These are phyloP conservation scores for Globisporangium yorkense DNA, from an alignment of 352 stramenopile species.

Conservation along the genomic window DNA sequence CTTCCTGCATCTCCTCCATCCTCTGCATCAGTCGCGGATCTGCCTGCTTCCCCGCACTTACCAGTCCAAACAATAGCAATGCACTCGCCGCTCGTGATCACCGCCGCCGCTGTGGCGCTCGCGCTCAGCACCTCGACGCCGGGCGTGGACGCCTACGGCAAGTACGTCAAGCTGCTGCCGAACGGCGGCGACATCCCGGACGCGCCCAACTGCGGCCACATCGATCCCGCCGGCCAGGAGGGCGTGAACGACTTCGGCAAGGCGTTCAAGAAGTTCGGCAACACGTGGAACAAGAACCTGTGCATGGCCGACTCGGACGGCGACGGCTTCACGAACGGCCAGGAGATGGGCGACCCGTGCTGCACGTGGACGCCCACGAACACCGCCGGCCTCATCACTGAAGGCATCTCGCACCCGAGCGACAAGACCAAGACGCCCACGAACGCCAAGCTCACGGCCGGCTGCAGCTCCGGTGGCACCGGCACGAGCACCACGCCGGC, in stretches of 20 bases:
- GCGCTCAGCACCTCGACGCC: slow-evolving; percentile 3
- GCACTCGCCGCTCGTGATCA: not conserved
- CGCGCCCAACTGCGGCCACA: slow-evolving; percentile 46
- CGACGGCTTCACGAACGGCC: slow-evolving; percentile 80
- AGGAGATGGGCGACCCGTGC: slow-evolving; percentile 82
- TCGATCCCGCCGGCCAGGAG: slow-evolving; percentile 30
- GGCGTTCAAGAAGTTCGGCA: slow-evolving; percentile 42
- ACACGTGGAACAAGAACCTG: slow-evolving; percentile 40
- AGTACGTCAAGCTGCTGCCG: slow-evolving; percentile 42
- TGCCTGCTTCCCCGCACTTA: not conserved
- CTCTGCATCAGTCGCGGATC: not conserved
- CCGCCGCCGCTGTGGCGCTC: slow-evolving; percentile 5
- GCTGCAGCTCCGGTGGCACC: slow-evolving; percentile 23
- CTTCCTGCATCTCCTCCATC: too few relatives aligned
- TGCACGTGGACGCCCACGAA: slow-evolving; percentile 62
- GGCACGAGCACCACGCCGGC: too few relatives aligned
- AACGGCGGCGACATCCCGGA: slow-evolving; percentile 50
- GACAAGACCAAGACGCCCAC: slow-evolving; percentile 50
- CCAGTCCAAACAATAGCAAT: not conserved
- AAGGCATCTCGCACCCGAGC: slow-evolving; percentile 55
- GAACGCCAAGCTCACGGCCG: slow-evolving; percentile 37
- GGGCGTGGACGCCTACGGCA: slow-evolving; percentile 23
- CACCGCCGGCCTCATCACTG: slow-evolving; percentile 37
- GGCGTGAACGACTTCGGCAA: slow-evolving; percentile 61
- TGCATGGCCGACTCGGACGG: slow-evolving; percentile 70